These are phyloP conservation scores for Striga asiatica DNA, from an alignment of 257 asterid genomes.

Conservation along the genomic window DNA sequence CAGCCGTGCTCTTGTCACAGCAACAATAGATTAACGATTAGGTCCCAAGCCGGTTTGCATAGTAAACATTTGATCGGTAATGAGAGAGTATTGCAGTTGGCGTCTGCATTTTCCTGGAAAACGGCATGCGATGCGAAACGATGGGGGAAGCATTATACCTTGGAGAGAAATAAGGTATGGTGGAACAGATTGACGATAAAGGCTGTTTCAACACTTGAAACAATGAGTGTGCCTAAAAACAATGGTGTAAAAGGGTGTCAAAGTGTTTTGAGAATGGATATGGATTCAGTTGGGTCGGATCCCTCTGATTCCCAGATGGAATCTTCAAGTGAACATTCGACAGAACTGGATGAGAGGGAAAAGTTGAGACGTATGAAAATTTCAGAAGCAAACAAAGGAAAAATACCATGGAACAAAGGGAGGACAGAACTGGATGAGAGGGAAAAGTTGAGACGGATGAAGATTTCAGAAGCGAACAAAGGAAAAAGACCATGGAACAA, in stretches of 20 bases:
- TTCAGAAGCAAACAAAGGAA: constrained; percentile 91
- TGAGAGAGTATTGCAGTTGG: constrained; percentile 36
- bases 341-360: constrained; percentile 51
- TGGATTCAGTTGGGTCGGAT: constrained; percentile 27
- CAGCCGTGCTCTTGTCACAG: constrained; percentile 65
- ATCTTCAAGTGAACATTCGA: constrained; percentile 39
- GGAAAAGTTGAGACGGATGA: constrained; percentile 78
- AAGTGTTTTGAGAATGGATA: constrained; percentile 30
- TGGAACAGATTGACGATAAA: constrained; percentile 42
- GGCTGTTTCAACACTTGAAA: constrained; percentile 66
- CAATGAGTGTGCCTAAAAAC: constrained; percentile 20
- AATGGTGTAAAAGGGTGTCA: constrained; percentile 20
- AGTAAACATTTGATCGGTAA: constrained; percentile 26
- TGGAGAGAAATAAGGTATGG: constrained; percentile 28
- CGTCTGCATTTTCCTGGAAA: constrained; percentile 31
- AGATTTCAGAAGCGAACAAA: constrained; percentile 88
- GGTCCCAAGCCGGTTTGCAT: constrained; percentile 29
- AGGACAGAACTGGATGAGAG: constrained; percentile 64
- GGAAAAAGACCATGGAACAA: constrained; percentile 96
- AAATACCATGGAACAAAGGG: constrained; percentile 94
- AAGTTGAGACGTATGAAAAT: constrained; percentile 82
- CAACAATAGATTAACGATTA: constrained; percentile 36
- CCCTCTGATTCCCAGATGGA: constrained; percentile 20
- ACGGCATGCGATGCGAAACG: constrained; percentile 22
- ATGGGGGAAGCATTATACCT: constrained; percentile 18